Conservation (phyloP, 768 basidiomycete species). For the Rhodotorula diobovata region DNA sequence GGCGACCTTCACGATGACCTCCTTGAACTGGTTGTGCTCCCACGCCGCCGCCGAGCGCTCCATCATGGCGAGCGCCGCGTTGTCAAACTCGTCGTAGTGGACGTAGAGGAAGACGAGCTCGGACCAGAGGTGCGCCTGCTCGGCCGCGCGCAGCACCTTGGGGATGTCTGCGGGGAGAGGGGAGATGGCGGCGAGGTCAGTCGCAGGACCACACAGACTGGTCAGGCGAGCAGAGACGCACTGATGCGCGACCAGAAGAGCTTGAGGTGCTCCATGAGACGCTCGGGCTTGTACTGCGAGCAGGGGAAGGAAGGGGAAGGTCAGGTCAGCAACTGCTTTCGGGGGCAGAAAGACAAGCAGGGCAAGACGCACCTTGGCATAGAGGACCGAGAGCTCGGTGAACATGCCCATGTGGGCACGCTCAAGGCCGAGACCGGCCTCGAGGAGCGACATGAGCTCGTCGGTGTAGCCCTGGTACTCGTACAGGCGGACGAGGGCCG, state of each 20-base stretch:
- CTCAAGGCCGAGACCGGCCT: slow-evolving; percentile 92
- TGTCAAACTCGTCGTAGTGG: slow-evolving; percentile 98
- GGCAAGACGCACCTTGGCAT: slow-evolving; percentile 65
- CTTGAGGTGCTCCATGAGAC: slow-evolving; percentile 88
- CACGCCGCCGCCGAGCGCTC: slow-evolving; percentile 96
- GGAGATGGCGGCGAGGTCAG: background rate
- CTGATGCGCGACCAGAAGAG: slow-evolving; percentile 60
- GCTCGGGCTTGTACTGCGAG: slow-evolving; percentile 40
- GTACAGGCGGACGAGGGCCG: slow-evolving; percentile 67
- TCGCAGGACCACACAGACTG: background rate
- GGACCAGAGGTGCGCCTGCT: slow-evolving; percentile 95
- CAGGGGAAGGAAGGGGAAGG: background rate
- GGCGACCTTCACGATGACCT: slow-evolving; percentile 89
- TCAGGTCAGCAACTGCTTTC: background rate
- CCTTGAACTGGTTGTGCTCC: slow-evolving; percentile 99
- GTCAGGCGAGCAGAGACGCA: background rate
- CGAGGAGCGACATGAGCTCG: slow-evolving; percentile 82
- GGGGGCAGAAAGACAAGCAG: background rate
- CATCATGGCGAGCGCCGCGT: slow-evolving; percentile 97
- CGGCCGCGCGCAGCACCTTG: slow-evolving; percentile 94
- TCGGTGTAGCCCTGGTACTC: slow-evolving; percentile 90
- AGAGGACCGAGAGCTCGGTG: slow-evolving; percentile 83
- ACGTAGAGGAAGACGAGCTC: slow-evolving; percentile 97
- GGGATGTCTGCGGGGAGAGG: slow-evolving; percentile 67
- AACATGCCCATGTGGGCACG: slow-evolving; percentile 99